phyloP scores from a whole-genome alignment of 768 basidiomycete species.

The Gymnopilus dilepis region DNA sequence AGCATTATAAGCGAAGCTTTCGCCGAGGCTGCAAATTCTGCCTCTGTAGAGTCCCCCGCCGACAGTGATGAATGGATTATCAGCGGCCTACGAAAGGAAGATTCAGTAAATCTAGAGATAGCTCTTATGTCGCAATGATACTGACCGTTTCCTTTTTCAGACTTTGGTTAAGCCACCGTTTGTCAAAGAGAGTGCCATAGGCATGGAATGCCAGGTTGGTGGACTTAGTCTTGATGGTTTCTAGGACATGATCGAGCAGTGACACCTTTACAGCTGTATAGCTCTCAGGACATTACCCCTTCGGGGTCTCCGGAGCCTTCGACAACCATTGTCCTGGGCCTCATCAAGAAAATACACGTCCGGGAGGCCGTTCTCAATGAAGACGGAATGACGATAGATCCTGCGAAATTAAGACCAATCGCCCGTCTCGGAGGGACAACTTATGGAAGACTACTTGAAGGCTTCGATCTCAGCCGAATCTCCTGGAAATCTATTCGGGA shows the following conservation, averaged over 20 bases:
- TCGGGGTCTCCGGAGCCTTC: conserved; percentile 41
- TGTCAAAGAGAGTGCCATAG: conserved; percentile 62
- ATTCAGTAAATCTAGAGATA: conserved; percentile 48
- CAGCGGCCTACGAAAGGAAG: conserved; percentile 59
- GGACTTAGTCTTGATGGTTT: conserved; percentile 16
- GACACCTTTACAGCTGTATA: conserved; percentile 47
- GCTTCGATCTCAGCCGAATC: conserved; percentile 50
- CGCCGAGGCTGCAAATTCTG: conserved; percentile 58
- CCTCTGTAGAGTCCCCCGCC: conserved; percentile 59
- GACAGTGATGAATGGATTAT: conserved; percentile 63
- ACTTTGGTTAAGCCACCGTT: conserved; percentile 53
- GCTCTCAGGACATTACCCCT: conserved; percentile 51
- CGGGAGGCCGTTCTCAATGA: conserved; percentile 51
- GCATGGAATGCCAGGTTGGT: conserved; percentile 66
- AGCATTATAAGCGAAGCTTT: conserved; percentile 75
- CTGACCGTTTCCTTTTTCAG: conserved; percentile 35
- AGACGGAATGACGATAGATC: conserved; percentile 49
- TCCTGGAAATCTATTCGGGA: conserved; percentile 40
- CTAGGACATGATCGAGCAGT: conserved; percentile 9
- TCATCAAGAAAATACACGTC: conserved; percentile 59
- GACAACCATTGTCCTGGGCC: conserved; percentile 55
- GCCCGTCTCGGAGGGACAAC: conserved; percentile 60
- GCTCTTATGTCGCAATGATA: conserved; percentile 6
- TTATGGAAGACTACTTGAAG: conserved; percentile 54
- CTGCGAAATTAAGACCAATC: conserved; percentile 51